Evolutionary conservation across 768 basidiomycete species (phyloP).

Genomic region (Suillus variegatus): DNA sequence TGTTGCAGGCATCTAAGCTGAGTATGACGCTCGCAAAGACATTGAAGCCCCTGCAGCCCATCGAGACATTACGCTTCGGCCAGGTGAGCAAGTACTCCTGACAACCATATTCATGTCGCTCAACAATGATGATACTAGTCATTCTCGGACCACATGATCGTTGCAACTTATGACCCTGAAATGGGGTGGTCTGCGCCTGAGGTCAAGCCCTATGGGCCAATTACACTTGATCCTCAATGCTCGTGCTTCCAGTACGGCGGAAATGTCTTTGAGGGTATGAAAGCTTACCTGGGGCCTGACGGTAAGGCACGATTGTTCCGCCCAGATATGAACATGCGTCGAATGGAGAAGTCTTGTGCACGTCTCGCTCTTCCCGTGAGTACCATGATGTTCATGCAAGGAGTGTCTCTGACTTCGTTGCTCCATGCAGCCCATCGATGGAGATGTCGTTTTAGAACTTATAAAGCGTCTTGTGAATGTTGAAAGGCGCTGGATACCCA

Average conservation of each 20-base stretch:
- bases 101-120: slow-evolving; percentile 7
- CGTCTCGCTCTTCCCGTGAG: slow-evolving; percentile 75
- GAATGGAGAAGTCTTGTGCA: slow-evolving; percentile 67
- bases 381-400: slow-evolving; percentile 7
- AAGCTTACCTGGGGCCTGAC: slow-evolving; percentile 73
- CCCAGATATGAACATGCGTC: slow-evolving; percentile 83
- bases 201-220: slow-evolving; percentile 68
- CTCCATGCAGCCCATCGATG: slow-evolving; percentile 40
- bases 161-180: slow-evolving; percentile 59
- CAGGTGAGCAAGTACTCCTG: slow-evolving; percentile 39
- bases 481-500: slow-evolving; percentile 87
- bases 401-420: background rate
- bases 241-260: slow-evolving; percentile 64
- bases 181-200: slow-evolving; percentile 72
- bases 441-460: slow-evolving; percentile 47
- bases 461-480: slow-evolving; percentile 67
- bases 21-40: slow-evolving; percentile 45
- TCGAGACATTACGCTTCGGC: slow-evolving; percentile 57
- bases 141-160: slow-evolving; percentile 81
- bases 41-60: slow-evolving; percentile 51
- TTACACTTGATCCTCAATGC: slow-evolving; percentile 56
- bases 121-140: slow-evolving; percentile 34
- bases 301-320: slow-evolving; percentile 80
- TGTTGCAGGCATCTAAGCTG: slow-evolving; percentile 56
- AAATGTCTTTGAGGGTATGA: slow-evolving; percentile 67